These are phyloP conservation scores for Tetrapisispora namnaoensis DNA, from an alignment of 805 yeast genomes.

Conservation along the genomic window DNA sequence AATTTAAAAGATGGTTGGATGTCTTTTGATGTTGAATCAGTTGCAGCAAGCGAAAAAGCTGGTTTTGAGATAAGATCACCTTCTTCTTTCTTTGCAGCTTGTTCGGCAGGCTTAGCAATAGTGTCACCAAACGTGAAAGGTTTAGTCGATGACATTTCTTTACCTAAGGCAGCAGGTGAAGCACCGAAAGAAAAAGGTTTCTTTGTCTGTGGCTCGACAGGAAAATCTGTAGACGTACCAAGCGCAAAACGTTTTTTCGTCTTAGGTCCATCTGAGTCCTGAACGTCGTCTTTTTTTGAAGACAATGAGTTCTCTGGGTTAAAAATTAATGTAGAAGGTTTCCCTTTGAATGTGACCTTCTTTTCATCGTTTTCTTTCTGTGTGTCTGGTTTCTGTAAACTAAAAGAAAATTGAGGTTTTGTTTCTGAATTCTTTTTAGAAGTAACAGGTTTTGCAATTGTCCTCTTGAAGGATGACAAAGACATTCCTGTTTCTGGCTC, in stretches of 20 bases:
- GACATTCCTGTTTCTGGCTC: too few species aligned
- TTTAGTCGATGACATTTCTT: neutral
- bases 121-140: conserved; percentile 4
- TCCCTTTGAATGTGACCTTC: neutral
- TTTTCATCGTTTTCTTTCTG: neutral
- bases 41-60: conserved; percentile 20
- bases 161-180: neutral
- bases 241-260: neutral
- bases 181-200: neutral
- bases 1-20: conserved; percentile 6
- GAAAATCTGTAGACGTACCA: neutral
- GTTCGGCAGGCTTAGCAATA: neutral
- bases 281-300: neutral
- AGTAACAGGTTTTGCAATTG: neutral
- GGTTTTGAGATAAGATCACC: neutral
- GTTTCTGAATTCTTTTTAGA: neutral
- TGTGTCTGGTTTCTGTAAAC: neutral
- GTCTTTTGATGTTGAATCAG: neutral
- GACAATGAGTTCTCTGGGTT: neutral
- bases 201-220: neutral
- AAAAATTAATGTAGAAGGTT: neutral
- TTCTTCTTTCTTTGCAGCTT: neutral
- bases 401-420: conserved; percentile 11
- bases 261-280: neutral
- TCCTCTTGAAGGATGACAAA: neutral